These are phyloP conservation scores for Penicillium sp. DNA, from an alignment of 2,329 filamentous ascomycete species.

Conservation along the genomic window DNA sequence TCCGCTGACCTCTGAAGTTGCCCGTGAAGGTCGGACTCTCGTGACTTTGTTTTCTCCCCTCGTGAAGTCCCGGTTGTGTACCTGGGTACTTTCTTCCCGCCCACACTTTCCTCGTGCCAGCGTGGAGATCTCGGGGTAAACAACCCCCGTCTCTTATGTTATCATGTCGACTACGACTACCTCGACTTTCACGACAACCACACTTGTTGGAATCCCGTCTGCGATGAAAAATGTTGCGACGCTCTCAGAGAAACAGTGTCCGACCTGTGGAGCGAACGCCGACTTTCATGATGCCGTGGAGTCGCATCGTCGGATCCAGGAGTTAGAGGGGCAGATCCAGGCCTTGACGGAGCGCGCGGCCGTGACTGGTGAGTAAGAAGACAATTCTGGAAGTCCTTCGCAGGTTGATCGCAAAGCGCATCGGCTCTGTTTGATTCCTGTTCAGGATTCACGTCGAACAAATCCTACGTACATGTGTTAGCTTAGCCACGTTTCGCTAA, in stretches of 20 bases:
- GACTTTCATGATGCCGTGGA: slow-evolving; percentile 33
- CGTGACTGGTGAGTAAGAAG: slow-evolving; percentile 53
- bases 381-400: background rate
- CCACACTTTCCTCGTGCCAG: background rate
- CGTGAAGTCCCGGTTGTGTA: background rate
- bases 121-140: slow-evolving; percentile 21
- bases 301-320: slow-evolving; percentile 49
- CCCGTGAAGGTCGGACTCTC: background rate
- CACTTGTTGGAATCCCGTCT: slow-evolving; percentile 37
- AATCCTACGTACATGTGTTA: background rate
- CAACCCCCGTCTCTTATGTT: slow-evolving; percentile 28
- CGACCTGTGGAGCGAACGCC: slow-evolving; percentile 45
- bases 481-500: background rate
- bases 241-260: slow-evolving; percentile 36
- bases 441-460: background rate
- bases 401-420: background rate
- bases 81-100: background rate
- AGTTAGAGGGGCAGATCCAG: slow-evolving; percentile 60
- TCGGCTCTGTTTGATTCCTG: background rate
- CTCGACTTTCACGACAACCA: slow-evolving; percentile 33
- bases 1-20: background rate
- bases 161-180: slow-evolving; percentile 32
- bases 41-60: background rate
- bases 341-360: slow-evolving; percentile 57
- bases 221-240: slow-evolving; percentile 33